Evolutionary conservation across 2,329 filamentous ascomycete species (phyloP).

Genomic region (Ploettnerulaceae sp.): DNA sequence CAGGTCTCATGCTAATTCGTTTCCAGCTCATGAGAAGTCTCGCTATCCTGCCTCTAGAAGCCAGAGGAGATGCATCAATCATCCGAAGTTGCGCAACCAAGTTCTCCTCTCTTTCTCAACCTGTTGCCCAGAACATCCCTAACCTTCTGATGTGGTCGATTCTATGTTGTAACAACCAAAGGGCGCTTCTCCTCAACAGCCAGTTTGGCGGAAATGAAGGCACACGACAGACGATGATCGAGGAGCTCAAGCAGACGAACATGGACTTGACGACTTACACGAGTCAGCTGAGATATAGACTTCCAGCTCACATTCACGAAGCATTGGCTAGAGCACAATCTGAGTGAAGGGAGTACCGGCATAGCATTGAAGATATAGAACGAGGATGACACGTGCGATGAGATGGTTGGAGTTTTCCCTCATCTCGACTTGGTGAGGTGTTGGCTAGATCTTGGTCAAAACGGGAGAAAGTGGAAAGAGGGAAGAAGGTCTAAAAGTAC

Average conservation of each 20-base stretch:
- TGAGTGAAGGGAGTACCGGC: too few relatives aligned
- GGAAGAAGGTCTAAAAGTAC: constrained; percentile 3
- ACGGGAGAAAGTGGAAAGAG: background rate
- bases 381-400: too few relatives aligned
- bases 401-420: background rate
- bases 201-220: constrained; percentile 71
- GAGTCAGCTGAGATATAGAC: constrained; percentile 83
- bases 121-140: constrained; percentile 84
- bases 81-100: constrained; percentile 78
- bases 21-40: constrained; percentile 65
- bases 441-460: constrained; percentile 7
- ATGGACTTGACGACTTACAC: constrained; percentile 92
- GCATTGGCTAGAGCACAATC: constrained; percentile 66
- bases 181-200: constrained; percentile 63
- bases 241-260: constrained; percentile 71
- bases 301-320: constrained; percentile 84
- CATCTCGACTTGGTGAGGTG: background rate
- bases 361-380: too few relatives aligned
- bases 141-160: constrained; percentile 94
- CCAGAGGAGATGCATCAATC: constrained; percentile 66
- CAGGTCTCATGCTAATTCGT: constrained; percentile 22
- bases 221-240: constrained; percentile 58
- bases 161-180: constrained; percentile 74
- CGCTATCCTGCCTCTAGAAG: constrained; percentile 74
- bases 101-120: constrained; percentile 72